Base-by-base conservation (phyloP, 495 filamentous ascomycete genomes). In the Opeltia flavorubescens region DNA sequence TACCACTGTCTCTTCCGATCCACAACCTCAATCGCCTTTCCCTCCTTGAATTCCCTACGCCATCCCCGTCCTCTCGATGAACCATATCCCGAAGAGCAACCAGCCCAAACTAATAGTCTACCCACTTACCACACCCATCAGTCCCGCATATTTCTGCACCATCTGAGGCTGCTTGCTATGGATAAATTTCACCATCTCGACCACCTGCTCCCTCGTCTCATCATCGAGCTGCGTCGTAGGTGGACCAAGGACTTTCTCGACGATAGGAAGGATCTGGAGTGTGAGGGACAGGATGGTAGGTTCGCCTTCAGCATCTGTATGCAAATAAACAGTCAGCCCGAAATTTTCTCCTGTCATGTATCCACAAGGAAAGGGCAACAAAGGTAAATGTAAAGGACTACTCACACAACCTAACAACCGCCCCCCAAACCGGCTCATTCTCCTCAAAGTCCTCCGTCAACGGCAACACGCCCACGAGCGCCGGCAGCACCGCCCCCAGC, bases 391-490 rank as follows among this genome's bases (percentile, higher is more conserved):
- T 15, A 13, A 20, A 29, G 46, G 13, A 34, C 35, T 21, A 76
- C 83, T 71, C 71, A 86, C 81, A 95, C 47, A 96, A 70, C 61
- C 83, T 76, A 59, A 85, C 79, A 56, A 98, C 76, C 76, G 85
- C 89, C 54, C 80, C 72, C 65, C 80, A 98, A 29, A 96, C 76
- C 9, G 89, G 85, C 50, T 84, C 81, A 67, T 98, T 96, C 76
- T 98, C 91, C 63, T 95, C 88, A 52, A 76, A 96, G 62, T 98
- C 91, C 55, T 95, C 89, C 66, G 83, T 87, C 55, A 96, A 66
- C 23, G 91, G 91, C 38, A 98, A 71, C 11, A 91, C 71, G 44
- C 70, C 71, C 17, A 91, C 75, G 34, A 98, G 70, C 2, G 74
- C 78, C 21, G 89, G 88, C 1, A 98, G 73, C 17, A 94, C 83